Evolutionary conservation across 371 early-diverging fungal species (phyloP).

Genomic region (Mortierella sp.): DNA sequence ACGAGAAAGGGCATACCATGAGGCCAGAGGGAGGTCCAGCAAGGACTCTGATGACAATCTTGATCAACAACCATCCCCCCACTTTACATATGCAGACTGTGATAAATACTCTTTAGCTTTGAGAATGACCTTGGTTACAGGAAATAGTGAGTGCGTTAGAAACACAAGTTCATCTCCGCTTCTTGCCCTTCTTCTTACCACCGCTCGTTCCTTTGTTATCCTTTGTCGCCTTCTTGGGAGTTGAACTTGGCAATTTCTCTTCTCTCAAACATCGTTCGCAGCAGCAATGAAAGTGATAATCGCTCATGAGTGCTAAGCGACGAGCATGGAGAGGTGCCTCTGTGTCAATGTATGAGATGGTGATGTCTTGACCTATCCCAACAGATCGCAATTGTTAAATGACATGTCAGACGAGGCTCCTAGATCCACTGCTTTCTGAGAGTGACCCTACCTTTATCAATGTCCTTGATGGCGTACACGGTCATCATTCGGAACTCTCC

Average conservation of each 20-base stretch:
- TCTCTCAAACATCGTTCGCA: slow-evolving; percentile 46
- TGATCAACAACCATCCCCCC: too few species aligned
- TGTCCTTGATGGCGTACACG: slow-evolving; percentile 39
- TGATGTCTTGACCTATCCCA: slow-evolving; percentile 49
- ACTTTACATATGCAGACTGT: too few species aligned
- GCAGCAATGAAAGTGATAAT: slow-evolving; percentile 50
- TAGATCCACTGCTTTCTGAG: not conserved
- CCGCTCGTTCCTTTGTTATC: not conserved
- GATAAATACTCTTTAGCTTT: too few species aligned
- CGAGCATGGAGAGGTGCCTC: slow-evolving; percentile 50
- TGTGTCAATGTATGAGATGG: slow-evolving; percentile 51
- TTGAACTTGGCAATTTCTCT: slow-evolving; percentile 11
- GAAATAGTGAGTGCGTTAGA: too few species aligned
- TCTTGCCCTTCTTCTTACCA: slow-evolving; percentile 5
- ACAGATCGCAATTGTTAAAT: too few species aligned
- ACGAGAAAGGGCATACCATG: too few species aligned
- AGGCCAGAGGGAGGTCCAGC: too few species aligned
- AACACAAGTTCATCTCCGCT: not conserved
- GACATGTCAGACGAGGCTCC: too few species aligned
- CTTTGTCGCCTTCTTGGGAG: slow-evolving; percentile 17
- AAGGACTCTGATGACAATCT: too few species aligned
- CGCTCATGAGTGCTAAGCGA: slow-evolving; percentile 34
- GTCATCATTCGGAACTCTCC: slow-evolving; percentile 52
- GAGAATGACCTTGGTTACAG: too few species aligned
- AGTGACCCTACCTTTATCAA: slow-evolving; percentile 42